Conservation (phyloP, 306 rosid species). For the Cucurbita ficifolia region DNA sequence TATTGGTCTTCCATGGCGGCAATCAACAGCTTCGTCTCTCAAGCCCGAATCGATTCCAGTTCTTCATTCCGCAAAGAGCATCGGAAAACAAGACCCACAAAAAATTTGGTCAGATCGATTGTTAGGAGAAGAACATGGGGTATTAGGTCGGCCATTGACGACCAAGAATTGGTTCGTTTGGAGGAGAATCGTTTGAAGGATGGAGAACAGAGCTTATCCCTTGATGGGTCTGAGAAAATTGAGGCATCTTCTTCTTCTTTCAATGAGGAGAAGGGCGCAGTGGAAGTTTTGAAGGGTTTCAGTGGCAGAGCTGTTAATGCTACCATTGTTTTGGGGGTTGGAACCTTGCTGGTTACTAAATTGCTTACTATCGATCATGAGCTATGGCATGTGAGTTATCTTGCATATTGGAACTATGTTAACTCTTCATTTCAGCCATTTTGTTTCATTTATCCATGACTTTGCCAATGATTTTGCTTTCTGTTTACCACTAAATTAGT, state of each 20-base stretch:
- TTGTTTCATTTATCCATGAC: not conserved
- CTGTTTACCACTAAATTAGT: not conserved
- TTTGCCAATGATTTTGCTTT: not conserved
- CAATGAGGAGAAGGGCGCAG: constrained; percentile 12
- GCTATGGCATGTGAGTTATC: constrained; percentile 72
- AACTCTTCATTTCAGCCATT: not conserved
- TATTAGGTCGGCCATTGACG: constrained; percentile 37
- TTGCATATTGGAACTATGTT: not conserved
- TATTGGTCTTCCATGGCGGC: constrained; percentile 28
- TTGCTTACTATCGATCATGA: constrained; percentile 82
- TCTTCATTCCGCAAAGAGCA: constrained; percentile 11
- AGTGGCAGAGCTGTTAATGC: constrained; percentile 49
- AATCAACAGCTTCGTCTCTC: constrained; percentile 20
- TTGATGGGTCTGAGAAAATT: constrained; percentile 23
- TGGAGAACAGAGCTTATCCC: constrained; percentile 11
- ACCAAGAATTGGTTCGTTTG: constrained; percentile 30
- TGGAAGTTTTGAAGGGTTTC: constrained; percentile 19
- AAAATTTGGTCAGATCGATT: constrained; percentile 10
- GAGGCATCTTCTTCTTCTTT: constrained; percentile 14
- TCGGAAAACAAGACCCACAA: constrained; percentile 1
- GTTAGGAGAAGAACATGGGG: constrained; percentile 21
- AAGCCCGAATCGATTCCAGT: constrained; percentile 8
- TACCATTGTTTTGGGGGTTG: constrained; percentile 66
- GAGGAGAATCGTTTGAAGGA: constrained; percentile 16
- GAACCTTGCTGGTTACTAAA: constrained; percentile 67